Evolutionary conservation across 495 filamentous ascomycete genomes (phyloP), one percentile per base, ranked within the genome.

Genomic region (Annulohypoxylon nitens): DNA sequence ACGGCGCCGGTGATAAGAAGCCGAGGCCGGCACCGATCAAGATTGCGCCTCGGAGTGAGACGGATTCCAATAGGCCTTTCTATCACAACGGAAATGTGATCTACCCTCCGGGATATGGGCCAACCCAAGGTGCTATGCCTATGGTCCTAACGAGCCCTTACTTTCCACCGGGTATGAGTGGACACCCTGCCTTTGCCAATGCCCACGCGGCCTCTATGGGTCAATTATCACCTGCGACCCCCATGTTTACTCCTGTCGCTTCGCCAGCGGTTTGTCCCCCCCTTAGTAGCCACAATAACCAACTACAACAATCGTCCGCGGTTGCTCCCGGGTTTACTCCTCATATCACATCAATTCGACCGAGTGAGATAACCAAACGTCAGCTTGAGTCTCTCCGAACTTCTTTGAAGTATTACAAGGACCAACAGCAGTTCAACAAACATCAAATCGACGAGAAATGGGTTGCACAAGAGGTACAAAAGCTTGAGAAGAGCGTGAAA

Each of bases 391-490:
- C 58, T 14, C 53, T 84, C 41, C 70, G 74, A 48, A 18, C 20
- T 12, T 71, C 73, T 12, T 76, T 88, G 48, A 85, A 84, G 59
- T 81, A 81, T 51, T 77, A 84, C 43, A 82, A 86, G 51, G 76
- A 82, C 54, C 84, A 87, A 64, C 70, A 86, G 37, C 81, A 81
- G 48, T 83, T 81, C 73, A 85, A 86, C 47, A 80, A 77, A 20
- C 82, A 87, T 50, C 85, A 88, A 66, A 84, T 87, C 62, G 84
- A 87, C 62, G 85, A 84, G 47, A 81, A 78, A 41, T 76, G 76
- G 33, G 81, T 83, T 58, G 75, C 78, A 39, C 61, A 67, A 4
- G 73, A 78, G 18, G 79, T 78, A 36, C 64, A 76, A 33, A 78
- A 68, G 55, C 61, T 83, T 59, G 73, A 74, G 61, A 67, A 76